phyloP scores from a whole-genome alignment of 2,329 filamentous ascomycete genomes.

The Aplosporella prunicola region DNA sequence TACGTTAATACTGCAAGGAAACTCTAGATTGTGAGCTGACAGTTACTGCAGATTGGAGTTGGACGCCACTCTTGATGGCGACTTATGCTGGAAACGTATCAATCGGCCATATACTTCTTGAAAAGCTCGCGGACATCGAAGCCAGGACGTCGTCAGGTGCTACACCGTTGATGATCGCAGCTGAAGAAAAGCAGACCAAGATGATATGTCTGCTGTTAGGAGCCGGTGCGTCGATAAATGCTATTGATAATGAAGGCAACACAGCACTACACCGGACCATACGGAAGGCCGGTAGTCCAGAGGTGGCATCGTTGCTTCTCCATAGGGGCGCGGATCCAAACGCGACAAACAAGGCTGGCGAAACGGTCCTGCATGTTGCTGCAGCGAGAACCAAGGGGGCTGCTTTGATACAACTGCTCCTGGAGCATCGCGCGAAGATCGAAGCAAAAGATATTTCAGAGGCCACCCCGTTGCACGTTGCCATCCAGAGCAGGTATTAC shows the following conservation, averaged over 20 bases:
- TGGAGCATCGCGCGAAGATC: conserved; percentile 2
- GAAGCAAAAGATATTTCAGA: conserved; percentile 7
- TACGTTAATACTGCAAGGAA: background rate
- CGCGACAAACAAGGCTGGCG: conserved; percentile 4
- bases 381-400: conserved; percentile 2
- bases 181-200: conserved; percentile 4
- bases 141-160: conserved; percentile 7
- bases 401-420: background rate
- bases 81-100: background rate
- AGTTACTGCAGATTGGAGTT: conserved; percentile 1
- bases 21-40: background rate
- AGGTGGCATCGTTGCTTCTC: conserved; percentile 1
- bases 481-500: conserved; percentile 5
- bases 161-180: conserved; percentile 8
- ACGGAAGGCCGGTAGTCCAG: conserved; percentile 3
- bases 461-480: conserved; percentile 4
- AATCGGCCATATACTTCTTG: conserved; percentile 2
- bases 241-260: conserved; percentile 5
- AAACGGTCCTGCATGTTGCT: conserved; percentile 6
- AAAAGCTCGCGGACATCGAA: conserved; percentile 9
- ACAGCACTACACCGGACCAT: conserved; percentile 8
- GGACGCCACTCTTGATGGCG: conserved; percentile 4
- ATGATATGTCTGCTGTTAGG: conserved; percentile 4
- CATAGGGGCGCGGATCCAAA: conserved; percentile 3
- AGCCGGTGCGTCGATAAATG: conserved; percentile 1